phyloP scores from a whole-genome alignment of 768 basidiomycete species.

The Lanmaoa pseudosensibilis region DNA sequence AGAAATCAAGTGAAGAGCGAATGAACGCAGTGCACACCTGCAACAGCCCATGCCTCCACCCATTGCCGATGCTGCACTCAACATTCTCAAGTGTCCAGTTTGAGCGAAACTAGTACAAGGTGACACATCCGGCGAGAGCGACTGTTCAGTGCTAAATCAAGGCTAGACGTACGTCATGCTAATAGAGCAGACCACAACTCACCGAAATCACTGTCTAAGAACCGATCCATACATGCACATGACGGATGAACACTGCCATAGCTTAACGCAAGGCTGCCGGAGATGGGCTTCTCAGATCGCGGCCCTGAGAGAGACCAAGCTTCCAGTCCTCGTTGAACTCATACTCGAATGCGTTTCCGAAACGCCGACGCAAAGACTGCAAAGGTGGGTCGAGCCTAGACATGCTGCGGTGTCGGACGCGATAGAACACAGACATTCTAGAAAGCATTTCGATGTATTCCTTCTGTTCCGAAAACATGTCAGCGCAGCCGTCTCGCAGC shows the following conservation, averaged over 20 bases:
- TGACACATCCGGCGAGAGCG: constrained; percentile 52
- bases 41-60: constrained; percentile 83
- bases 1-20: constrained; percentile 7
- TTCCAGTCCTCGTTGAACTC: constrained; percentile 83
- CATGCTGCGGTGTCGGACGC: constrained; percentile 39
- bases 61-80: constrained; percentile 79
- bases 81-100: constrained; percentile 69
- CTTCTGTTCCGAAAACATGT: constrained; percentile 48
- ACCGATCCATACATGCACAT: constrained; percentile 64
- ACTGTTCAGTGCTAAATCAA: constrained; percentile 70
- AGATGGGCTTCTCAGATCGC: constrained; percentile 67
- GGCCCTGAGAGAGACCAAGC: constrained; percentile 74
- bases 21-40: constrained; percentile 46
- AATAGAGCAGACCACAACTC: constrained; percentile 1
- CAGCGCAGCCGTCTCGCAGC: constrained; percentile 3
- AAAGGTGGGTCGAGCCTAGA: constrained; percentile 82
- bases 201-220: constrained; percentile 62
- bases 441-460: constrained; percentile 83
- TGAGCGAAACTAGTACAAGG: constrained; percentile 64
- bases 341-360: constrained; percentile 84
- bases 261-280: constrained; percentile 8
- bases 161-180: not conserved
- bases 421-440: constrained; percentile 75
- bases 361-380: constrained; percentile 80
- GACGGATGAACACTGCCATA: constrained; percentile 15